These are phyloP conservation scores for Fusarium robinianum DNA, from an alignment of 2,329 filamentous ascomycete genomes.

Conservation along the genomic window DNA sequence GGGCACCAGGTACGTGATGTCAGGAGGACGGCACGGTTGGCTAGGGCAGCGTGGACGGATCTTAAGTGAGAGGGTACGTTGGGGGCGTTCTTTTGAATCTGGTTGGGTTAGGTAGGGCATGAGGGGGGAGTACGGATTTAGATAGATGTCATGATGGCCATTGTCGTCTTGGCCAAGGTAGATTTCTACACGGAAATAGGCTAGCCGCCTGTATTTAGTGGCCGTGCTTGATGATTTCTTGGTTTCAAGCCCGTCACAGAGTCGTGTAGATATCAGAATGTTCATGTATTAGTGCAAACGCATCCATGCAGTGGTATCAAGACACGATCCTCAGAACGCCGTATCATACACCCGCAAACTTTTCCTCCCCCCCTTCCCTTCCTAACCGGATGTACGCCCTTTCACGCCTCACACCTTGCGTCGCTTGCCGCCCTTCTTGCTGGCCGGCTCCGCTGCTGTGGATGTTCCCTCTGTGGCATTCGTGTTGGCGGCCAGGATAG, in stretches of 20 bases:
- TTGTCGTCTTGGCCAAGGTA: slow-evolving; percentile 10
- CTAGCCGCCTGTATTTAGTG: slow-evolving; percentile 6
- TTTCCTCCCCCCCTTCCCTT: neutral
- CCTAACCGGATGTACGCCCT: too few relatives aligned
- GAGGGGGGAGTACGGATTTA: slow-evolving; percentile 2
- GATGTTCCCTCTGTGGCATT: slow-evolving; percentile 35
- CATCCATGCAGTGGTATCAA: slow-evolving; percentile 8
- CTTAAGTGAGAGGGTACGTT: slow-evolving; percentile 36
- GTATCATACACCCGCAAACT: slow-evolving; percentile 12
- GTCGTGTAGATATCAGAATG: too few relatives aligned
- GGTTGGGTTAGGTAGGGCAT: neutral
- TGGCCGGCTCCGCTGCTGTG: slow-evolving; percentile 42
- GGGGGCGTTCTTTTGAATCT: slow-evolving; percentile 14
- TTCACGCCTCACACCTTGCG: slow-evolving; percentile 55
- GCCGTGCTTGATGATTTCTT: too few relatives aligned
- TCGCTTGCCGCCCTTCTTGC: slow-evolving; percentile 51
- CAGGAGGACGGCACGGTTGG: slow-evolving; percentile 53
- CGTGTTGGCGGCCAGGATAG: slow-evolving; percentile 47
- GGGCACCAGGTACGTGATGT: slow-evolving; percentile 59
- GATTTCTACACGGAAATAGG: neutral
- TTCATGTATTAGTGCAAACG: slow-evolving; percentile 5
- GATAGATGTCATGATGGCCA: slow-evolving; percentile 16
- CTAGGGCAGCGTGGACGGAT: slow-evolving; percentile 55
- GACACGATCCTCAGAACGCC: slow-evolving; percentile 26
- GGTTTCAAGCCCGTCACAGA: too few relatives aligned